Conservation (phyloP, 2,329 filamentous ascomycete species). For the Stagonosporopsis vannaccii region DNA sequence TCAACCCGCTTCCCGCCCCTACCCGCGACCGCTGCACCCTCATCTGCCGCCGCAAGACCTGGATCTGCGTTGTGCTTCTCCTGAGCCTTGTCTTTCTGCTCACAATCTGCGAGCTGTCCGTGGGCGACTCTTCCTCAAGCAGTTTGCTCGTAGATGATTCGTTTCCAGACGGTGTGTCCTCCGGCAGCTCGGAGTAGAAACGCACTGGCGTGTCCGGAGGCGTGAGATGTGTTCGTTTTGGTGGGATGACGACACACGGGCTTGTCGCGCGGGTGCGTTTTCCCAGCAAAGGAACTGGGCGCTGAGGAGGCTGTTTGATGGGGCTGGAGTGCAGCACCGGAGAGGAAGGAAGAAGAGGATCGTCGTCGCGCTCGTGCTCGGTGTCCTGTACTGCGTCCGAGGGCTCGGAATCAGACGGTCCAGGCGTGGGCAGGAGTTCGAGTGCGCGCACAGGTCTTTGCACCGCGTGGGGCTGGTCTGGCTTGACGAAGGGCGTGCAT, state of each 20-base stretch:
- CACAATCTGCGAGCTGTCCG: not conserved
- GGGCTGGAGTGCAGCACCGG: slow-evolving; percentile 35
- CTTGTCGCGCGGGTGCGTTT: slow-evolving; percentile 37
- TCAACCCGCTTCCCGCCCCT: slow-evolving; percentile 25
- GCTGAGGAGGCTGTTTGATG: slow-evolving; percentile 12
- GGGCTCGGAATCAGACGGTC: slow-evolving; percentile 28
- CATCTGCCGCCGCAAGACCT: slow-evolving; percentile 5
- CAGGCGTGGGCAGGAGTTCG: slow-evolving; percentile 38
- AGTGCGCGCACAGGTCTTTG: slow-evolving; percentile 31
- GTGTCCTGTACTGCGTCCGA: not conserved
- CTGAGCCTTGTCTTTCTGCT: not conserved
- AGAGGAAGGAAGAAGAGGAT: slow-evolving; percentile 33
- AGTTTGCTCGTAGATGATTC: not conserved
- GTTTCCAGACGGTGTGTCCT: slow-evolving; percentile 10
- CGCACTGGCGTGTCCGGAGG: slow-evolving; percentile 22
- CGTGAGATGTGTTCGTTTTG: slow-evolving; percentile 29
- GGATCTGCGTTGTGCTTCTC: slow-evolving; percentile 20
- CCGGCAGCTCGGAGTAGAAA: slow-evolving; percentile 29
- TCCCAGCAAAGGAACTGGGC: slow-evolving; percentile 9
- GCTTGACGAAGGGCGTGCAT: slow-evolving; percentile 48
- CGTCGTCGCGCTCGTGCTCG: slow-evolving; percentile 19
- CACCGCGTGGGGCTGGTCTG: slow-evolving; percentile 21
- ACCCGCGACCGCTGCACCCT: slow-evolving; percentile 23
- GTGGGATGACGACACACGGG: slow-evolving; percentile 37
- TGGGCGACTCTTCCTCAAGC: too few species aligned